These are phyloP conservation scores for Colletotrichum sp. DNA, from an alignment of 2,329 filamentous ascomycete species.

Conservation along the genomic window DNA sequence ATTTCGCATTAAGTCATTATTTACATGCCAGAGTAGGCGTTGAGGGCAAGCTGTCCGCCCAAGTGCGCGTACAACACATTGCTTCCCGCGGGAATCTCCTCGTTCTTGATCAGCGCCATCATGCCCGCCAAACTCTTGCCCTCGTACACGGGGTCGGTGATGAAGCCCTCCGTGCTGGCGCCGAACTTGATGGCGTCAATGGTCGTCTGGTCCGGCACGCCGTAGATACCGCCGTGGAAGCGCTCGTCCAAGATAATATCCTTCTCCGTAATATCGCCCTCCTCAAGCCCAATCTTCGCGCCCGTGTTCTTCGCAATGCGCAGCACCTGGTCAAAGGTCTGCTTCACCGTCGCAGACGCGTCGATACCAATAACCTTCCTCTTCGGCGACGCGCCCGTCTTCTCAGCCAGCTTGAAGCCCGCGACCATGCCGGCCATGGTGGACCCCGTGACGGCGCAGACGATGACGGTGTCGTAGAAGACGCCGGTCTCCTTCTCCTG, in stretches of 20 bases:
- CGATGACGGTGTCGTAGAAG: conserved; percentile 72
- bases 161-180: conserved; percentile 72
- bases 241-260: conserved; percentile 68
- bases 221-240: conserved; percentile 73
- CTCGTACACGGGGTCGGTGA: conserved; percentile 79
- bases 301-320: conserved; percentile 70
- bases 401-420: conserved; percentile 70
- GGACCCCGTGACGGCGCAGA: conserved; percentile 74
- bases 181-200: conserved; percentile 73
- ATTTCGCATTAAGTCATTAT: not conserved
- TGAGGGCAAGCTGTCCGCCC: conserved; percentile 72
- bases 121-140: conserved; percentile 77
- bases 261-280: conserved; percentile 63
- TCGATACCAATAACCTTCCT: conserved; percentile 44
- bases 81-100: conserved; percentile 61
- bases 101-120: conserved; percentile 70
- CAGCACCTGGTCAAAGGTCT: conserved; percentile 70
- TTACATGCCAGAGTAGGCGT: conserved; percentile 60
- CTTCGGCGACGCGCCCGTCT: conserved; percentile 38
- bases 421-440: conserved; percentile 77
- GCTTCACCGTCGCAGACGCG: conserved; percentile 50
- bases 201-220: conserved; percentile 69
- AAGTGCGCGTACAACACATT: conserved; percentile 76
- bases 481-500: conserved; percentile 67
- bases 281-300: conserved; percentile 64